A percentile compares a stretch with the other conserved stretches of the same genome.
Evolutionary conservation across 2,329 filamentous ascomycete species (phyloP).

Genomic region (Trichoderma sp.): DNA sequence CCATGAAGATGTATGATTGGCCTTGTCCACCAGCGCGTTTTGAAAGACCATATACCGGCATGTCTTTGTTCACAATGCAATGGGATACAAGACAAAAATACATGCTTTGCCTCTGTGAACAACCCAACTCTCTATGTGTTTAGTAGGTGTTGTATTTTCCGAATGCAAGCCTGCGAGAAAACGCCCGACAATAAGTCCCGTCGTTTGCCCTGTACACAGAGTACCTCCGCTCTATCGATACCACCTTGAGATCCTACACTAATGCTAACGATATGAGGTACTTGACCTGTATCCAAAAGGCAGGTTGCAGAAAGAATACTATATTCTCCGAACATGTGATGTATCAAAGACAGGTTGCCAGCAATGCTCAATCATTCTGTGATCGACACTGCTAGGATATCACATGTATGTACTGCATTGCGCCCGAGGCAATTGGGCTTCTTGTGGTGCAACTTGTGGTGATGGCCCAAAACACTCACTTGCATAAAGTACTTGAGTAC

Average conservation of each 20-base stretch:
- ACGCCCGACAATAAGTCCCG: background rate
- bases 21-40: background rate
- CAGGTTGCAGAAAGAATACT: background rate
- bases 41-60: background rate
- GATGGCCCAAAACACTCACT: background rate
- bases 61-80: no score
- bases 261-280: background rate
- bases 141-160: background rate
- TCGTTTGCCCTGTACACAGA: background rate
- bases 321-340: background rate
- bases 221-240: background rate
- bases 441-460: background rate
- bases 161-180: background rate
- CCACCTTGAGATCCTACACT: background rate
- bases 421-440: background rate
- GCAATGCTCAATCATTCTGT: background rate
- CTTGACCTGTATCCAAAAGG: background rate
- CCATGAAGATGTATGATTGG: background rate
- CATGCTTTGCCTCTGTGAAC: no score
- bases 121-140: no score
- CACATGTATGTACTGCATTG: background rate
- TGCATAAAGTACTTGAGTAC: background rate
- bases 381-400: background rate
- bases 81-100: no score
- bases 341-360: no score